These are phyloP conservation scores for Oryza australiensis DNA, from an alignment of 176 grass and related monocot species.

Conservation along the genomic window DNA sequence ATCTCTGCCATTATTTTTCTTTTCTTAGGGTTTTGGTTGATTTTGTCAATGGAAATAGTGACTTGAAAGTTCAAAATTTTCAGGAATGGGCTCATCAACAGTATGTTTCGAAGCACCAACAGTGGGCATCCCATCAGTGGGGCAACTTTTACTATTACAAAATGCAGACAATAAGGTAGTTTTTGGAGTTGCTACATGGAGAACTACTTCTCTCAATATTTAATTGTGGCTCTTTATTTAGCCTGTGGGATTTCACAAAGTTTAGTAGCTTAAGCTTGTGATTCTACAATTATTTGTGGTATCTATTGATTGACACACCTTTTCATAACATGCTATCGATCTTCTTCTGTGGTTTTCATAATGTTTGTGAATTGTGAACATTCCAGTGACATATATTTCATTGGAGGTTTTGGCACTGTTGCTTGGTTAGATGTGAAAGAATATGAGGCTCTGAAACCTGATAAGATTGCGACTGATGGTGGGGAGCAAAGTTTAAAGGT, in stretches of 20 bases:
- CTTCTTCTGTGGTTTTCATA: neutral
- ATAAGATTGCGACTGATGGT: constrained; percentile 76
- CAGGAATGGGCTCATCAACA: constrained; percentile 87
- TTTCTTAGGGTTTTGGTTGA: neutral
- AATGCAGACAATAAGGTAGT: constrained; percentile 76
- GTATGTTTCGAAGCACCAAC: constrained; percentile 76
- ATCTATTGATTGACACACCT: neutral
- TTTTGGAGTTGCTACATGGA: neutral
- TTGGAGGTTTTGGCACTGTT: constrained; percentile 90
- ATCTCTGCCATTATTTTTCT: neutral
- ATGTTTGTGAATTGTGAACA: constrained; percentile 8
- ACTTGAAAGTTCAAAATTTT: neutral
- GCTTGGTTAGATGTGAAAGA: constrained; percentile 83
- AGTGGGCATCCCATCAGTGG: constrained; percentile 89
- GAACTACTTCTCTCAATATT: constrained; percentile 24
- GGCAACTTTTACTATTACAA: constrained; percentile 90
- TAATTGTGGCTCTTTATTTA: neutral
- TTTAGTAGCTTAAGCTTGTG: neutral
- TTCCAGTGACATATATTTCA: constrained; percentile 84
- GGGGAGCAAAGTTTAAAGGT: constrained; percentile 83
- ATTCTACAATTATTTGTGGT: neutral
- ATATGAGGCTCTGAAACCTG: constrained; percentile 60
- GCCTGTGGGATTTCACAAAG: neutral
- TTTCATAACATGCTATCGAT: neutral
- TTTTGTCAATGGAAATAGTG: constrained; percentile 9